phyloP scores from a whole-genome alignment of 1,284 basidiomycete species.

The Trichosporon inkin region DNA sequence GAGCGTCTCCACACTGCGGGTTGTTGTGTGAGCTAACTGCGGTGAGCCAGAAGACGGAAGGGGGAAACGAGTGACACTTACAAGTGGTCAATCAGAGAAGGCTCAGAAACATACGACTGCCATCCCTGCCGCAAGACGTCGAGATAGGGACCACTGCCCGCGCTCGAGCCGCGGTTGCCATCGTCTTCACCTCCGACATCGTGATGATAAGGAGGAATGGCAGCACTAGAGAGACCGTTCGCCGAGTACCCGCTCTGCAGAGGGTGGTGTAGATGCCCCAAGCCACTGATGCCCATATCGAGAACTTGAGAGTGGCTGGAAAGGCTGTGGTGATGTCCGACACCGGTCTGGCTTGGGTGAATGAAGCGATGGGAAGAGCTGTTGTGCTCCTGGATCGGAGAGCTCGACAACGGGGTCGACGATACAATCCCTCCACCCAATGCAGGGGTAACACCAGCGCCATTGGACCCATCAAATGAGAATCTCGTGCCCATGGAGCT shows the following conservation, averaged over 20 bases:
- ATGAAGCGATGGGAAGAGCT: not conserved
- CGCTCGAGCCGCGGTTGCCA: not conserved
- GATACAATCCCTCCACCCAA: not conserved
- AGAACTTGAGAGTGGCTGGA: not conserved
- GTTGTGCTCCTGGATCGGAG: conserved; percentile 5
- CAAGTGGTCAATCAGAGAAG: conserved; percentile 44
- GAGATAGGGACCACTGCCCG: conserved; percentile 27
- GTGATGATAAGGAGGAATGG: not conserved
- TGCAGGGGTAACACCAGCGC: not conserved
- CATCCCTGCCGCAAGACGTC: conserved; percentile 46
- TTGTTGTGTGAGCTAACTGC: conserved; percentile 6
- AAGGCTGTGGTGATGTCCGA: not conserved
- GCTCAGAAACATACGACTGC: conserved; percentile 42
- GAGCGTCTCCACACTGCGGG: conserved; percentile 40
- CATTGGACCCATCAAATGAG: not conserved
- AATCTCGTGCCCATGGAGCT: not conserved
- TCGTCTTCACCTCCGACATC: not conserved
- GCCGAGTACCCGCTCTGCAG: not conserved
- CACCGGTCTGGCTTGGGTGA: not conserved
- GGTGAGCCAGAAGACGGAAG: not conserved
- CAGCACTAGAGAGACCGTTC: not conserved
- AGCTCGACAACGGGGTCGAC: not conserved
- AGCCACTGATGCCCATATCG: conserved; percentile 1
- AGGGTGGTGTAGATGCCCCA: not conserved
- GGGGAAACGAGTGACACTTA: conserved; percentile 20